phyloP scores from a whole-genome alignment of 768 basidiomycete species.

The Tricholoma furcatifolium region DNA sequence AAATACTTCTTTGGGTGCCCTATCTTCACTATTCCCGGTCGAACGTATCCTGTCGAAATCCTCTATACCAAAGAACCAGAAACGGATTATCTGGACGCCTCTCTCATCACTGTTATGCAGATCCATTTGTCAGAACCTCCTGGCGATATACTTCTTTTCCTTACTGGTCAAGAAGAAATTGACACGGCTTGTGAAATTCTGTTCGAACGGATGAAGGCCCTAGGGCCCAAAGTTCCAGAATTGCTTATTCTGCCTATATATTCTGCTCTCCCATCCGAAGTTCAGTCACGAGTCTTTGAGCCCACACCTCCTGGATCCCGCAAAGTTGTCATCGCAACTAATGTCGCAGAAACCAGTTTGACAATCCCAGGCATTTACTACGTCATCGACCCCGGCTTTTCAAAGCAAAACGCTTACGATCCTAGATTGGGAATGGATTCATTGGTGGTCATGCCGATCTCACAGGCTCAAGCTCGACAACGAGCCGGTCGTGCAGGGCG shows the following conservation, averaged over 20 bases:
- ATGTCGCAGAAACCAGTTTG: conserved; percentile 97
- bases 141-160: conserved; percentile 93
- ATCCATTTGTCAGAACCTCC: conserved; percentile 98
- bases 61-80: conserved; percentile 99
- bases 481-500: conserved; percentile 95
- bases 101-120: conserved; percentile 98
- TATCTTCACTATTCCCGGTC: conserved; percentile 99
- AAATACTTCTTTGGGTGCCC: conserved; percentile 99
- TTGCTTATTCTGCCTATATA: conserved; percentile 97
- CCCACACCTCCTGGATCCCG: conserved; percentile 97
- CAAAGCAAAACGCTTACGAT: conserved; percentile 99
- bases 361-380: conserved; percentile 99
- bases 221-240: conserved; percentile 98
- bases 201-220: conserved; percentile 97
- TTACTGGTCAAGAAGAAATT: conserved; percentile 98
- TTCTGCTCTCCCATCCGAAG: conserved; percentile 96
- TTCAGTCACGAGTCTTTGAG: conserved; percentile 97
- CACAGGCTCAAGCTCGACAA: conserved; percentile 96
- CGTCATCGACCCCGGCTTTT: conserved; percentile 97
- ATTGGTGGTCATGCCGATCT: conserved; percentile 97
- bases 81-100: conserved; percentile 94
- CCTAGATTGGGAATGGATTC: conserved; percentile 98
- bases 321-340: conserved; percentile 99
- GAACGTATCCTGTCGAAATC: conserved; percentile 97
- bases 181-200: conserved; percentile 97